Conservation (phyloP, 1,284 basidiomycete species). For the Coniophora puteana region DNA sequence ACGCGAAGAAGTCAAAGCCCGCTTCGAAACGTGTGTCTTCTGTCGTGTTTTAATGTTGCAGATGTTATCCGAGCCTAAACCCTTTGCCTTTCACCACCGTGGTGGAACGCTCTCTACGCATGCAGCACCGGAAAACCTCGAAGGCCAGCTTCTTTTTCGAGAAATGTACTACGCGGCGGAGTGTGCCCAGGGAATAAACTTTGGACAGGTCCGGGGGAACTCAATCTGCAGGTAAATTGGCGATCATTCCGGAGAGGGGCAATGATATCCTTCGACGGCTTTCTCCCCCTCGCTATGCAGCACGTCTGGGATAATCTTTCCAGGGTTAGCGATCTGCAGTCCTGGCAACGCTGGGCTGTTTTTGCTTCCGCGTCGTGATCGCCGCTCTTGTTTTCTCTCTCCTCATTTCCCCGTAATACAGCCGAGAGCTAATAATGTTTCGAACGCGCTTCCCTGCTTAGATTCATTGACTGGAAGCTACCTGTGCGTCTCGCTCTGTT, state of each 20-base stretch:
- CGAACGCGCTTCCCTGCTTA: too few species aligned
- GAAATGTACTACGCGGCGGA: constrained; percentile 16
- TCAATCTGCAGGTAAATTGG: constrained; percentile 16
- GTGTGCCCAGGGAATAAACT: constrained; percentile 11
- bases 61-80: not conserved
- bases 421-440: too few species aligned
- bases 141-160: constrained; percentile 16
- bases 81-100: not conserved
- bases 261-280: too few species aligned
- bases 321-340: too few species aligned
- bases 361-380: too few species aligned
- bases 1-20: not conserved
- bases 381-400: too few species aligned
- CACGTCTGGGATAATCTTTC: too few species aligned
- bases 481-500: constrained; percentile 15
- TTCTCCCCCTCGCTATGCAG: too few species aligned
- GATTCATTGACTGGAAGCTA: constrained; percentile 15
- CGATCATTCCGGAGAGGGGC: too few species aligned
- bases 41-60: not conserved
- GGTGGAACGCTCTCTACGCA: too few species aligned
- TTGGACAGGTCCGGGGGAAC: constrained; percentile 25
- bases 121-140: constrained; percentile 15
- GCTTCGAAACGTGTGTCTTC: not conserved
- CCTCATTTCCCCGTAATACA: too few species aligned
- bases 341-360: too few species aligned